Evolutionary conservation across 2,329 filamentous ascomycete species (phyloP).

Genomic region (Botrytis deweyae): DNA sequence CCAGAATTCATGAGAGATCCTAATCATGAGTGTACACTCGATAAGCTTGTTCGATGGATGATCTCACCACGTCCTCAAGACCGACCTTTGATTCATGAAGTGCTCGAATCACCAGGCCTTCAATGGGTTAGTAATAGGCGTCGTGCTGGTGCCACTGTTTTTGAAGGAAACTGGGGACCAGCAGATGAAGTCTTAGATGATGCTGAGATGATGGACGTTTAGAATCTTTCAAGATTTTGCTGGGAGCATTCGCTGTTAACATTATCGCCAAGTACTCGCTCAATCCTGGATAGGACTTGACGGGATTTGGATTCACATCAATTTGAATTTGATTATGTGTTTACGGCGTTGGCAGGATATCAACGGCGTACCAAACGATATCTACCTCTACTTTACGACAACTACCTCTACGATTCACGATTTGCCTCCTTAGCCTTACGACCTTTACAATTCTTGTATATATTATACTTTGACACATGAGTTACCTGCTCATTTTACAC

Average conservation of each 20-base stretch:
- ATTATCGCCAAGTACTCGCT: constrained; percentile 29
- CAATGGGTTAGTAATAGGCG: constrained; percentile 77
- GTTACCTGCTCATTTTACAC: constrained; percentile 30
- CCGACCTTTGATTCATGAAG: constrained; percentile 71
- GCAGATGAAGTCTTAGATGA: constrained; percentile 49
- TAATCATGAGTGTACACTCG: constrained; percentile 70
- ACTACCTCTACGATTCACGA: constrained; percentile 25
- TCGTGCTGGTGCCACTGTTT: constrained; percentile 87
- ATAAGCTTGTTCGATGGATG: constrained; percentile 85
- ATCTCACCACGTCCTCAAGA: constrained; percentile 70
- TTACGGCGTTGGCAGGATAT: constrained; percentile 33
- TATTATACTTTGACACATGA: constrained; percentile 28
- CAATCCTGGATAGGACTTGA: constrained; percentile 38
- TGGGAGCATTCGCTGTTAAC: constrained; percentile 24
- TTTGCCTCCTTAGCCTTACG: constrained; percentile 27
- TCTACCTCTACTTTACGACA: constrained; percentile 22
- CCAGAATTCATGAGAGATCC: constrained; percentile 88
- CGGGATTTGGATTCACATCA: constrained; percentile 34
- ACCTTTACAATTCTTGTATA: constrained; percentile 31
- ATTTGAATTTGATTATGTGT: constrained; percentile 31
- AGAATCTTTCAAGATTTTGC: constrained; percentile 27
- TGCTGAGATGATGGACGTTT: constrained; percentile 43
- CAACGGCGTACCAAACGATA: constrained; percentile 26
- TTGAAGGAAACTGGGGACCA: constrained; percentile 94
- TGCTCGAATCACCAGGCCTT: constrained; percentile 72